Evolutionary conservation across 2,329 filamentous ascomycete species (phyloP).

Genomic region (Blumeria graminis): DNA sequence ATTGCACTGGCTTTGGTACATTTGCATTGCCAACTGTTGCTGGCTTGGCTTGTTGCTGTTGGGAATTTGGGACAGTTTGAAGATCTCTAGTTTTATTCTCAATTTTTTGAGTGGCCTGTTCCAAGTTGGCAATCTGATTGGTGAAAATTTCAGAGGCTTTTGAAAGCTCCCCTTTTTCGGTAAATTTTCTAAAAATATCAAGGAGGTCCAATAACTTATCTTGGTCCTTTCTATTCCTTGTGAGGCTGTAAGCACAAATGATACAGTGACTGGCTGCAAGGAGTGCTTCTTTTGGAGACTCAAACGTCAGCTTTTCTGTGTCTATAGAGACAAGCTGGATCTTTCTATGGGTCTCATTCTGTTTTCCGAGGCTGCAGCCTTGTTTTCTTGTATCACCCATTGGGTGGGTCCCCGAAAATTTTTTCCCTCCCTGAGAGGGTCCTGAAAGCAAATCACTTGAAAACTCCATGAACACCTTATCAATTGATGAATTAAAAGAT

Average conservation of each 20-base stretch:
- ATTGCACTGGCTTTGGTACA: too few species aligned
- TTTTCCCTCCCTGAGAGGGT: too few species aligned
- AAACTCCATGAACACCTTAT: too few species aligned
- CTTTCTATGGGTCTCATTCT: too few species aligned
- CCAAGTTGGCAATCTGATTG: neutral
- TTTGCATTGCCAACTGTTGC: too few species aligned
- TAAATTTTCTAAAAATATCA: neutral
- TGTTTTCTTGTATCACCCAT: too few species aligned
- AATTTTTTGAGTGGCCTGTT: neutral
- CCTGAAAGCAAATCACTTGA: too few species aligned
- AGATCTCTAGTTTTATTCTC: neutral
- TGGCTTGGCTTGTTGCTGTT: neutral
- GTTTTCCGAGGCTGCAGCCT: too few species aligned
- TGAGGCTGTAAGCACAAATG: neutral
- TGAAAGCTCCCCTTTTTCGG: neutral
- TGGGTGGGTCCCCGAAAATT: too few species aligned
- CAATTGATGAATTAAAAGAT: too few species aligned
- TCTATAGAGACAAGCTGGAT: too few species aligned
- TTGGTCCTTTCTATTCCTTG: neutral
- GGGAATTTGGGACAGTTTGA: neutral
- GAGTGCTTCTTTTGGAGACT: neutral
- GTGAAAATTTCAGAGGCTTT: neutral
- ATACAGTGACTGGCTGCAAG: neutral
- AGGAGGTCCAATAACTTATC: neutral
- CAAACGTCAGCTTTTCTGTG: neutral